Evolutionary conservation across 2,329 filamentous ascomycete genomes (phyloP), one percentile per base, ranked within the genome.

Genomic region (Scedosporium aurantiacum): DNA sequence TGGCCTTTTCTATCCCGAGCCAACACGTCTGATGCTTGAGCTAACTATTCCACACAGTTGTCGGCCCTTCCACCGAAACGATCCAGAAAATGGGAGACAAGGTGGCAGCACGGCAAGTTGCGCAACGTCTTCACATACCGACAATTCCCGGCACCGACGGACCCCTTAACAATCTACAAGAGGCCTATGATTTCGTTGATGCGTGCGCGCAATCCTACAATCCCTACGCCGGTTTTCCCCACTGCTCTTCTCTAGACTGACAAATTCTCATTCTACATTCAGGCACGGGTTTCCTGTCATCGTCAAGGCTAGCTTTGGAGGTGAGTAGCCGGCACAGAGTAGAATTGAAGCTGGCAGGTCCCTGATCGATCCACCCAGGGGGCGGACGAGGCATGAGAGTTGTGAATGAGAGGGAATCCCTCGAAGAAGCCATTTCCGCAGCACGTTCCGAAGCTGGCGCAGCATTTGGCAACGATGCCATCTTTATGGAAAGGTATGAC

Each of bases 231-330:
- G 32, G 8, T 37, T 8, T 37, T 37, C 32, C 32, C 2, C 2
- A 12, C 10, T 3, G 3, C 14, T 37, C 2, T 37, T 37, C 2
- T 3, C 4, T 2, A 2, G 32, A 37, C 32, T 37, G 32, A 37
- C 32, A 4, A 14, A 37, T 10, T 10, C 10, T 37, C 10, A 12
- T 37, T 14, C 4, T 14, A 37, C 8, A 3, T 37, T 37, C 32
- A 37, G 32, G 32, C 32, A 93, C 79, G 93, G 93, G 68, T 99
- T 97, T 81, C 94, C 94, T 66, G 91, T 99, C 79, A 99, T 99
- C 78, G 97, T 99, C 85, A 99, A 99, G 83, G 94, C 94, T 64
- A 94, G 94, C 68, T 99, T 89, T 71, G 94, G 94, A 72, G 94
- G 94, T 79, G 94, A 94, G 81, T 94, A 94, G 4, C 8, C 10